Evolutionary conservation across 2,329 filamentous ascomycete species (phyloP), one percentile per base, ranked within the genome.

Genomic region (Colletotrichum theobromicola): DNA sequence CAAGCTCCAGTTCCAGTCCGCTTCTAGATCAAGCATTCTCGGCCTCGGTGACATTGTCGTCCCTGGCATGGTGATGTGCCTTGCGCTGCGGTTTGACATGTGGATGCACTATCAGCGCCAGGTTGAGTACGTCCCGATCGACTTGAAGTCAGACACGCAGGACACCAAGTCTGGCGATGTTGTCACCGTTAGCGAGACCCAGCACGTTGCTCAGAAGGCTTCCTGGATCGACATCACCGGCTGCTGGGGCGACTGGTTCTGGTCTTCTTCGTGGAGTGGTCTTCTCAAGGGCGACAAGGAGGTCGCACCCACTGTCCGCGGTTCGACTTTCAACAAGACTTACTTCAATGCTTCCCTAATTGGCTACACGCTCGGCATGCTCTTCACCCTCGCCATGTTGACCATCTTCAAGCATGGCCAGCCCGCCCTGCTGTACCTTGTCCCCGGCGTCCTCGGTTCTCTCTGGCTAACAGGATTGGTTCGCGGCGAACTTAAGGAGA

Each of bases 21-120:
- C 94, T 2, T 89, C 90, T n/a, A 92, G 93, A 28, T 85, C 87
- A 32, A 91, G 94, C 67, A 98, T 98, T 90, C 92, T 99, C 9
- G 96, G 96, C 0, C 89, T 98, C 0, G 96, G 96, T n/a, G 96
- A 99, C 81, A 94, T 99, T 72, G 94, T 98, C 2, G 88, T 99
- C 5, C 96, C 96, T 0, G 97, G 96, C 10, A 95, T 98, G 80
- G 93, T 98, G 85, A 93, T 98, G 76, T 95, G 91, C 2, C 89
- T 98, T 55, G 95, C 96, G 3, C 87, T 99, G 28, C 92, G 96
- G n/a, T 98, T 98, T 79, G 96, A 99, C 81, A 88, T 98, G 9
- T 97, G 95, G 85, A 88, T 95, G 68, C 92, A 94, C 85, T 98
- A 98, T 81, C 88, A 93, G 42, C 88, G 88, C 50, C 92, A 94